Percentiles rank a stretch among this genome's conserved stretches.
Evolutionary conservation across 1,284 basidiomycete species (phyloP).

Genomic region (Peniophora sp.): DNA sequence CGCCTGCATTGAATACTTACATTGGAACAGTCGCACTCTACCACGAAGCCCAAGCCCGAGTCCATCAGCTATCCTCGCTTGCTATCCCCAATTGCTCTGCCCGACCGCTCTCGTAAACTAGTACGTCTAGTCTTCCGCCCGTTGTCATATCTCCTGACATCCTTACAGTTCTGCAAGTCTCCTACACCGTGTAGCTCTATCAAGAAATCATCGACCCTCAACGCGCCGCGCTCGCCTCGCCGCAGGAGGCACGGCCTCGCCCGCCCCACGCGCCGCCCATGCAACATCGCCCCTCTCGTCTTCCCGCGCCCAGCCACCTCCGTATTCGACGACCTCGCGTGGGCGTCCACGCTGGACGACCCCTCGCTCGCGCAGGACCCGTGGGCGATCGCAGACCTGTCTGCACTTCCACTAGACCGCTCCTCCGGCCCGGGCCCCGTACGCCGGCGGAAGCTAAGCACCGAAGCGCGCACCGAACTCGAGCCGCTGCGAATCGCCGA

Average conservation of each 20-base stretch:
- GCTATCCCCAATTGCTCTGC: conserved; percentile 1
- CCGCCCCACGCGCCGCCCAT: conserved; percentile 12
- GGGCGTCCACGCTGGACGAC: conserved; percentile 48
- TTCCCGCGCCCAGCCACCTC: conserved; percentile 24
- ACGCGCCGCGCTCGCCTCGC: conserved; percentile 20
- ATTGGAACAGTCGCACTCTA: conserved; percentile 8
- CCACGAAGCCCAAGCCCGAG: conserved; percentile 9
- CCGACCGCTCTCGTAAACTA: conserved; percentile 7
- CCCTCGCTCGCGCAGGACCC: conserved; percentile 27
- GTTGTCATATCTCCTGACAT: conserved; percentile 7
- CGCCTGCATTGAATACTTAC: conserved; percentile 4
- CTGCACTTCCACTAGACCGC: conserved; percentile 29
- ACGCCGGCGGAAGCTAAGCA: conserved; percentile 25
- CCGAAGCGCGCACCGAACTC: conserved; percentile 46
- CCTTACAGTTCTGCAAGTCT: conserved; percentile 25
- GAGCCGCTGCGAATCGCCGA: conserved; percentile 14
- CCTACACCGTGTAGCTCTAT: conserved; percentile 27
- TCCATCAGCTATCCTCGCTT: conserved; percentile 6
- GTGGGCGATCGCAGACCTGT: conserved; percentile 53
- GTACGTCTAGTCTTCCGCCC: conserved; percentile 10
- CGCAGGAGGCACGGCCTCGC: conserved; percentile 25
- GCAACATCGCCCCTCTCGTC: conserved; percentile 17
- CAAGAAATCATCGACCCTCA: conserved; percentile 19
- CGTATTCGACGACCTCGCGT: conserved; percentile 50
- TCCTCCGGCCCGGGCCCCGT: background rate